Evolutionary conservation across 2,329 filamentous ascomycete genomes (phyloP).

Genomic region (Monascus ruber): DNA sequence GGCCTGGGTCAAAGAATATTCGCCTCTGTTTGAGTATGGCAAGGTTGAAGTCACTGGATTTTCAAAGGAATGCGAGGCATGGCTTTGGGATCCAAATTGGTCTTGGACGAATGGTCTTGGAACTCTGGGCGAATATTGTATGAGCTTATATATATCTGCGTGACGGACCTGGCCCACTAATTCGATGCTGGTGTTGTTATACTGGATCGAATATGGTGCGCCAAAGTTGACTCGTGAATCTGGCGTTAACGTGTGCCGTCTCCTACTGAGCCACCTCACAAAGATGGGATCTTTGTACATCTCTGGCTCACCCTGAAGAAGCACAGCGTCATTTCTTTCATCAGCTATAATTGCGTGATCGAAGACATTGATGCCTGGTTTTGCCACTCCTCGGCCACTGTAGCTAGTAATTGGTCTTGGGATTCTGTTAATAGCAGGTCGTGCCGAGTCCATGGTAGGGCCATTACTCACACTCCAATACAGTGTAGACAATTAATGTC

Average conservation of each 20-base stretch:
- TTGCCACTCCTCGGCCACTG: constrained; percentile 21
- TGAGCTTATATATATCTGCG: too few species aligned
- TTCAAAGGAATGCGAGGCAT: too few species aligned
- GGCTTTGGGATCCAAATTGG: too few species aligned
- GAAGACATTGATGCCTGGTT: constrained; percentile 11
- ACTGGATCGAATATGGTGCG: not conserved
- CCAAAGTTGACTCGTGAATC: not conserved
- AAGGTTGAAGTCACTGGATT: too few species aligned
- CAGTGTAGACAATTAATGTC: not conserved
- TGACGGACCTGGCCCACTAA: not conserved
- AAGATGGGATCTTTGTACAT: not conserved
- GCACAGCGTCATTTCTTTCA: not conserved
- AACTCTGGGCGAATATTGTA: too few species aligned
- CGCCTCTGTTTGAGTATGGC: too few species aligned
- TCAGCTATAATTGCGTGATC: not conserved
- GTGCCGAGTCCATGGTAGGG: too few species aligned
- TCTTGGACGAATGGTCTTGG: too few species aligned
- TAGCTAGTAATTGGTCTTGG: constrained; percentile 33
- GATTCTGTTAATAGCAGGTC: constrained; percentile 23
- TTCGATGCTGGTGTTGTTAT: not conserved
- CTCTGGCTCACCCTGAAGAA: not conserved
- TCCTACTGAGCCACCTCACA: not conserved
- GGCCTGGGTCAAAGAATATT: too few species aligned
- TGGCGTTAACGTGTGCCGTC: not conserved
- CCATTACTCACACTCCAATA: not conserved